Evolutionary conservation across 73 alveolate genomes (phyloP).

Genomic region (Uronychia binucleata): DNA sequence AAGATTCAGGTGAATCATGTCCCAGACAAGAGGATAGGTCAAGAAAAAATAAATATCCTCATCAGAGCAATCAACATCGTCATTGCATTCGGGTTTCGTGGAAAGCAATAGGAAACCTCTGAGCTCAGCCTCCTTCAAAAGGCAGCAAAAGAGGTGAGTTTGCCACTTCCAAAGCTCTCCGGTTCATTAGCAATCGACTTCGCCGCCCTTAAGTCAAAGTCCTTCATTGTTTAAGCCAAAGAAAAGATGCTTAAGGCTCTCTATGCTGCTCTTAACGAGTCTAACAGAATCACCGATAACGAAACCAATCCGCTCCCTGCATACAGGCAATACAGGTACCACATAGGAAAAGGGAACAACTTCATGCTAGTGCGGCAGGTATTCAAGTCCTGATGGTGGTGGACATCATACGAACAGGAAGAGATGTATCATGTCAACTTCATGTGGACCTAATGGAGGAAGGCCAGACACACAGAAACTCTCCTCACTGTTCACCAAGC

Average conservation of each 20-base stretch:
- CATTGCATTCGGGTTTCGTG: neutral
- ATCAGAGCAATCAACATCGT: neutral
- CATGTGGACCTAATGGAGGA: constrained; percentile 51
- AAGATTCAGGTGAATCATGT: neutral
- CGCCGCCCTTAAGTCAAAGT: neutral
- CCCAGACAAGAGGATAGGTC: neutral
- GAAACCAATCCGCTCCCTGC: neutral
- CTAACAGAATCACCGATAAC: neutral
- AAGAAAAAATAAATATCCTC: neutral
- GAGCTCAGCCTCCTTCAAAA: neutral
- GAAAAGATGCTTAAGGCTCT: neutral
- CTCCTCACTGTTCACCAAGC: neutral
- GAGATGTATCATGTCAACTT: constrained; percentile 5
- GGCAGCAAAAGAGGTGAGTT: neutral
- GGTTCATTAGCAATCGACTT: neutral
- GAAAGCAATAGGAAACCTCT: neutral
- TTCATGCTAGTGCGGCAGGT: constrained; percentile 14
- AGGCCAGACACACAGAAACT: constrained; percentile 16
- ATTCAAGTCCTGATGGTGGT: constrained; percentile 34
- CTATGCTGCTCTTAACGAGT: neutral
- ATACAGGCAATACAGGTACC: constrained; percentile 10
- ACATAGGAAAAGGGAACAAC: constrained; percentile 39
- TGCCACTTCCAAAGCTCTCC: neutral
- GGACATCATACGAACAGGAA: constrained; percentile 26
- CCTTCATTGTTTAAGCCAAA: neutral